phyloP scores from a whole-genome alignment of 176 grass and related monocot species.

The Rhynchospora breviuscula region DNA sequence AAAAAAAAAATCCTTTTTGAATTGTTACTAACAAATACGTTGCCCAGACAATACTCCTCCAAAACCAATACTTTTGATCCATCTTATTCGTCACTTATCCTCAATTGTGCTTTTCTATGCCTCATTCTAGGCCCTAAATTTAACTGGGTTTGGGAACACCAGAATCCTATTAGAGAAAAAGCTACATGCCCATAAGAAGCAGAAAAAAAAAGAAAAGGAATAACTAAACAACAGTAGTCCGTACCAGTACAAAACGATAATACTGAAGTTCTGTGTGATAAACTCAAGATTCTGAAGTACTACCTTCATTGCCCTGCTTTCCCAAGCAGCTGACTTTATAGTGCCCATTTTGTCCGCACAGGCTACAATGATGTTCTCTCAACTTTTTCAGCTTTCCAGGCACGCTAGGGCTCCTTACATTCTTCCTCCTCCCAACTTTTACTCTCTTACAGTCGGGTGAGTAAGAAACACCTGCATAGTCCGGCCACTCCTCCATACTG shows the following conservation, averaged over 20 bases:
- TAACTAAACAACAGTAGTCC: neutral
- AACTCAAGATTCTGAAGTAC: neutral
- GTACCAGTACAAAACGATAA: conserved; percentile 4
- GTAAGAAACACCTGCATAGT: conserved; percentile 1
- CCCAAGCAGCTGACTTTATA: neutral
- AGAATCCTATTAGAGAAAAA: neutral
- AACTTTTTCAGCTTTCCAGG: no score
- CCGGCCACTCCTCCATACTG: conserved; percentile 4
- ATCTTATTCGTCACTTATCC: no score
- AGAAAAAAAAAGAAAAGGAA: neutral
- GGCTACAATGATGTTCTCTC: neutral
- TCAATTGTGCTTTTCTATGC: conserved; percentile 6
- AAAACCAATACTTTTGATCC: no score
- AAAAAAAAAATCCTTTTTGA: no score
- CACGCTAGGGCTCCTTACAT: no score
- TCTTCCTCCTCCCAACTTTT: neutral
- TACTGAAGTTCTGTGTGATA: neutral
- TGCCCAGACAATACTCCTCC: no score
- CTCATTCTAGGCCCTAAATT: neutral
- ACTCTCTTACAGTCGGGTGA: neutral
- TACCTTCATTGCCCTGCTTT: neutral
- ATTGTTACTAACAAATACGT: no score
- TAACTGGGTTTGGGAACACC: neutral
- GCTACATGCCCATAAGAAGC: neutral
- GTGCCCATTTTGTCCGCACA: neutral